These are phyloP conservation scores for Cucumis hystrix DNA, from an alignment of 306 rosid species.

Conservation along the genomic window DNA sequence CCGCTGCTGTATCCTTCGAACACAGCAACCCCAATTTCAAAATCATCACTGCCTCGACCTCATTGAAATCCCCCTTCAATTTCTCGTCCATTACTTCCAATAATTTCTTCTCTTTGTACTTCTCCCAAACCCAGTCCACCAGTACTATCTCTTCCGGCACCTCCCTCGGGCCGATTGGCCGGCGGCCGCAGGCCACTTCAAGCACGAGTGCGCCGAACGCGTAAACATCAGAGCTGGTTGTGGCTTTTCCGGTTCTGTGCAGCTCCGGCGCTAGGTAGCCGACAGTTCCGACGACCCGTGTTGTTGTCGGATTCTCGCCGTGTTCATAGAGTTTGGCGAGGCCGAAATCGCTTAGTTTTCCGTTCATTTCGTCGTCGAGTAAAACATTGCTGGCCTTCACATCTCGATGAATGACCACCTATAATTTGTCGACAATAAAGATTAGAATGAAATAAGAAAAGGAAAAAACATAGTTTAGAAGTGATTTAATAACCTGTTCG, in stretches of 20 bases:
- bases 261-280: conserved; percentile 46
- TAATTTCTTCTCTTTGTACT: conserved; percentile 16
- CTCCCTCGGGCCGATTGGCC: conserved; percentile 36
- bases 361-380: too few species aligned
- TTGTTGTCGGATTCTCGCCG: conserved; percentile 20
- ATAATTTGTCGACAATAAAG: too few species aligned
- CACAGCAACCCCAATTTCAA: conserved; percentile 35
- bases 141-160: conserved; percentile 26
- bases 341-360: too few species aligned
- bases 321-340: too few species aligned
- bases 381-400: too few species aligned
- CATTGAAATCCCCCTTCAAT: conserved; percentile 22
- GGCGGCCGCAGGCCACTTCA: conserved; percentile 36
- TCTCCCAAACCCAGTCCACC: conserved; percentile 53
- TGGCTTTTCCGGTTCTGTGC: conserved; percentile 43
- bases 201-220: conserved; percentile 40
- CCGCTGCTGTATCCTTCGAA: conserved; percentile 21
- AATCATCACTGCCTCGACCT: conserved; percentile 20
- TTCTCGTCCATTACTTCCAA: conserved; percentile 30
- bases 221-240: conserved; percentile 31
- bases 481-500: too few species aligned
- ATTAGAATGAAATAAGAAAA: too few species aligned
- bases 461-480: too few species aligned
- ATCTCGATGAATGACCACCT: too few species aligned
- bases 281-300: conserved; percentile 40